A percentile compares a stretch with the other conserved stretches of the same genome.
Conservation (phyloP, 345 rosid species). For the Eucalyptus pauciflora region DNA sequence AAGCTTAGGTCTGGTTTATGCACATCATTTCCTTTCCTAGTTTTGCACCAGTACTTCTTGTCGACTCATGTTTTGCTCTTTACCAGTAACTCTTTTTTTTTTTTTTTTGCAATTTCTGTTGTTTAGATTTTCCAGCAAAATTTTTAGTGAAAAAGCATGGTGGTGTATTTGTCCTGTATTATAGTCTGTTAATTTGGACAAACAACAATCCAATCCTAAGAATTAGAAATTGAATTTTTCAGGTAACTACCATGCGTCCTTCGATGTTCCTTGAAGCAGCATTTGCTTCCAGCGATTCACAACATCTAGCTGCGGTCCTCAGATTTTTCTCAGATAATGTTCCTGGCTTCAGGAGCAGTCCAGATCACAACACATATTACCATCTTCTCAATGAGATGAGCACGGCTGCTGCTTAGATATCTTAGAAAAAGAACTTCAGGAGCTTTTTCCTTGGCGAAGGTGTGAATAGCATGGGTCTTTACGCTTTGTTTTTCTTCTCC, state of each 20-base stretch:
- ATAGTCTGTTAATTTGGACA: background rate
- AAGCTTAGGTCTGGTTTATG: background rate
- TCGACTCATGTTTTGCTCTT: background rate
- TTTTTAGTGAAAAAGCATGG: background rate
- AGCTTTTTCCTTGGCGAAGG: background rate
- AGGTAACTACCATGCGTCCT: slow-evolving; percentile 68
- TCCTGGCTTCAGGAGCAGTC: slow-evolving; percentile 59
- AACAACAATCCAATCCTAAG: background rate
- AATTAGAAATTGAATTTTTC: background rate
- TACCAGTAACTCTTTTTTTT: background rate
- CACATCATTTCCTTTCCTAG: background rate
- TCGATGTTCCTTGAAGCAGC: slow-evolving; percentile 82
- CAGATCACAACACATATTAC: slow-evolving; percentile 45
- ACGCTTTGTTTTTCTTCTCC: background rate
- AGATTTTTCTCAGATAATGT: slow-evolving; percentile 77
- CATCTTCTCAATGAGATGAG: slow-evolving; percentile 63
- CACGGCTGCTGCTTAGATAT: slow-evolving; percentile 6
- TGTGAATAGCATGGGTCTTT: background rate
- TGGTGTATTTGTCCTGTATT: background rate
- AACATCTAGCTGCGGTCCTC: slow-evolving; percentile 78
- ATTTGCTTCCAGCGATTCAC: slow-evolving; percentile 56
- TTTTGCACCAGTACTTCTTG: background rate
- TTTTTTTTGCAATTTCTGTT: too few species aligned
- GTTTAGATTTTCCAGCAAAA: background rate
- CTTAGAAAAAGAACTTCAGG: background rate